phyloP scores from a whole-genome alignment of 129 eudicot genomes.

The Flaveria bidentis region DNA sequence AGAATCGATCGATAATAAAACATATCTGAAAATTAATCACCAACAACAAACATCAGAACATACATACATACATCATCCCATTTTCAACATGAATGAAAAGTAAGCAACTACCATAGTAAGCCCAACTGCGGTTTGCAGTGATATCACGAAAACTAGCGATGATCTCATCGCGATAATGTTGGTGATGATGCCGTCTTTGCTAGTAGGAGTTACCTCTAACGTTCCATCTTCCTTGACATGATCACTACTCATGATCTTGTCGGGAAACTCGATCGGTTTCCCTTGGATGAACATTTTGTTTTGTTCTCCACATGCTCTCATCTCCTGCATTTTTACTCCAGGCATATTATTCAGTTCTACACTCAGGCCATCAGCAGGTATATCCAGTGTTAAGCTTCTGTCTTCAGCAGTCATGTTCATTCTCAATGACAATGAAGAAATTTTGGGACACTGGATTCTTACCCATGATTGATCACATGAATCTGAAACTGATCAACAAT shows the following conservation, averaged over 20 bases:
- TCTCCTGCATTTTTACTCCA: not conserved
- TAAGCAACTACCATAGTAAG: not conserved
- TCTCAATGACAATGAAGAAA: not conserved
- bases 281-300: not conserved
- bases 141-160: not conserved
- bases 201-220: not conserved
- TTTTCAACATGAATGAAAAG: not conserved
- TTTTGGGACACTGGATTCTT: not conserved
- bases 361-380: not conserved
- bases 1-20: not conserved
- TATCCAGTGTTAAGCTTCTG: not conserved
- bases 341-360: not conserved
- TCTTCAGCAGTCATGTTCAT: not conserved
- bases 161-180: constrained; percentile 7
- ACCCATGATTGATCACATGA: not conserved
- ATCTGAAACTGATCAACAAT: not conserved
- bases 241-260: not conserved
- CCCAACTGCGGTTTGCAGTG: not conserved
- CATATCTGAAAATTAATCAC: not conserved
- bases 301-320: not conserved
- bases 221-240: not conserved
- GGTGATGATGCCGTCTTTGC: not conserved
- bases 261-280: not conserved
- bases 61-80: not conserved
- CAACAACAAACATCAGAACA: not conserved